phyloP scores from a whole-genome alignment of 768 basidiomycete species.

The Lentinula edodes region DNA sequence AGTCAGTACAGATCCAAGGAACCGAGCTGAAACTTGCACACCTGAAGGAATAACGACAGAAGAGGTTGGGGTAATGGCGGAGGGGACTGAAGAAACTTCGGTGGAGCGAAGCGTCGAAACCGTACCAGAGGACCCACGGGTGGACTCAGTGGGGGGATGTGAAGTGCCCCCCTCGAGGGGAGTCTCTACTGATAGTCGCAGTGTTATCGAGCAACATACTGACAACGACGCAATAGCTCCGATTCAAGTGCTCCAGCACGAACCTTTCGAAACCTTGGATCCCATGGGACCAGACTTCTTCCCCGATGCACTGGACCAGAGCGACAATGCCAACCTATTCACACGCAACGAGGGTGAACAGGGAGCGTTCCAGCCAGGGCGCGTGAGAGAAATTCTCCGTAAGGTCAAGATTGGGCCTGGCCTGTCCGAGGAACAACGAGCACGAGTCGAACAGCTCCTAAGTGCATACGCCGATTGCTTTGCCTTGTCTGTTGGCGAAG shows the following conservation, averaged over 20 bases:
- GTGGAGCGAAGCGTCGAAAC: too few species aligned
- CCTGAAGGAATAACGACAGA: too few species aligned
- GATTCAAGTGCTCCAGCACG: too few species aligned
- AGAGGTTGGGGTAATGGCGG: not conserved
- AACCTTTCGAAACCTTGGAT: too few species aligned
- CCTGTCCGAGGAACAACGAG: constrained; percentile 1
- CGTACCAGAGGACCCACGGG: not conserved
- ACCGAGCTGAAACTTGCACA: too few species aligned
- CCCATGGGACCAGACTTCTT: too few species aligned
- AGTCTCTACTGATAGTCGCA: not conserved
- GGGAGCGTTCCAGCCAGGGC: constrained; percentile 19
- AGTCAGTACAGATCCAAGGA: too few species aligned
- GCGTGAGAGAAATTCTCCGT: not conserved
- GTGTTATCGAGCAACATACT: not conserved
- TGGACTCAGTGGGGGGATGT: not conserved
- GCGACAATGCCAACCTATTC: constrained; percentile 3
- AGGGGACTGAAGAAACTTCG: too few species aligned
- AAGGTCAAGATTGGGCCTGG: not conserved
- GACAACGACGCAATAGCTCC: constrained; percentile 7
- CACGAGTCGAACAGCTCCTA: constrained; percentile 25
- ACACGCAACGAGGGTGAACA: constrained; percentile 17
- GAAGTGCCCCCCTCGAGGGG: constrained; percentile 5
- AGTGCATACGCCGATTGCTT: constrained; percentile 31
- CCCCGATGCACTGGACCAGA: not conserved
- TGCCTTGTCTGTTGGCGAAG: constrained; percentile 17